These are phyloP conservation scores for Furcasterigmium furcatum DNA, from an alignment of 2,329 filamentous ascomycete genomes.

Conservation along the genomic window DNA sequence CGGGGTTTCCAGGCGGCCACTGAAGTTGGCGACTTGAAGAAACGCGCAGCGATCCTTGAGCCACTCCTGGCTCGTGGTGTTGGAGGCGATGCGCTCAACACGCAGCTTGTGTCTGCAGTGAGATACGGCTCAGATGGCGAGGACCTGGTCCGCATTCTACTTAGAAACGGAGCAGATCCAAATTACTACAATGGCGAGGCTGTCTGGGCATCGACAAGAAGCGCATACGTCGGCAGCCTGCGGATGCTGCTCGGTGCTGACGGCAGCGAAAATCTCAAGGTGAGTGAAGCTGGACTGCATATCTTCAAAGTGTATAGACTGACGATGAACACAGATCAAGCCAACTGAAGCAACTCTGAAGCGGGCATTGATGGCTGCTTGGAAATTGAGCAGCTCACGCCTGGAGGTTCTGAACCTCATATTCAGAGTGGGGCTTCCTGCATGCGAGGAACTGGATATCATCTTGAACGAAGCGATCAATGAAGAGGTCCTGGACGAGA, in stretches of 20 bases:
- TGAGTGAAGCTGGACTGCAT: slow-evolving; percentile 15
- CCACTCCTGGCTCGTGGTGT: slow-evolving; percentile 48
- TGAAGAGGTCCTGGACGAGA: slow-evolving; percentile 34
- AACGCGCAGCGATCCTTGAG: slow-evolving; percentile 45
- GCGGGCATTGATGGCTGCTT: slow-evolving; percentile 49
- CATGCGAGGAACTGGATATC: slow-evolving; percentile 46
- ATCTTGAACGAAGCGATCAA: slow-evolving; percentile 49
- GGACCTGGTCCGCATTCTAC: slow-evolving; percentile 45
- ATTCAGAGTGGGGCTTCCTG: slow-evolving; percentile 46
- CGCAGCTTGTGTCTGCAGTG: slow-evolving; percentile 49
- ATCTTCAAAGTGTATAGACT: neutral
- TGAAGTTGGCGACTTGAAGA: slow-evolving; percentile 45
- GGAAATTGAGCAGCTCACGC: slow-evolving; percentile 46
- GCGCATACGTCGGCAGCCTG: slow-evolving; percentile 46
- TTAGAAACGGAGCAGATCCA: slow-evolving; percentile 50
- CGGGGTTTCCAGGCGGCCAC: slow-evolving; percentile 54
- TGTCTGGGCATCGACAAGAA: slow-evolving; percentile 50
- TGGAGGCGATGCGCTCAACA: slow-evolving; percentile 45
- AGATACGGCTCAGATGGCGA: slow-evolving; percentile 47
- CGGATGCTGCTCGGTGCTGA: slow-evolving; percentile 48
- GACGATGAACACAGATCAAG: slow-evolving; percentile 28
- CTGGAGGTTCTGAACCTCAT: slow-evolving; percentile 46
- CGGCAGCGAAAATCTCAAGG: slow-evolving; percentile 36
- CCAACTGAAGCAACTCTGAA: slow-evolving; percentile 45
- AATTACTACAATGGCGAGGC: slow-evolving; percentile 54